Percentiles rank a stretch among this genome's conserved stretches.
Conservation (phyloP, 441 rosid genomes). For the Omphalea diandra region DNA sequence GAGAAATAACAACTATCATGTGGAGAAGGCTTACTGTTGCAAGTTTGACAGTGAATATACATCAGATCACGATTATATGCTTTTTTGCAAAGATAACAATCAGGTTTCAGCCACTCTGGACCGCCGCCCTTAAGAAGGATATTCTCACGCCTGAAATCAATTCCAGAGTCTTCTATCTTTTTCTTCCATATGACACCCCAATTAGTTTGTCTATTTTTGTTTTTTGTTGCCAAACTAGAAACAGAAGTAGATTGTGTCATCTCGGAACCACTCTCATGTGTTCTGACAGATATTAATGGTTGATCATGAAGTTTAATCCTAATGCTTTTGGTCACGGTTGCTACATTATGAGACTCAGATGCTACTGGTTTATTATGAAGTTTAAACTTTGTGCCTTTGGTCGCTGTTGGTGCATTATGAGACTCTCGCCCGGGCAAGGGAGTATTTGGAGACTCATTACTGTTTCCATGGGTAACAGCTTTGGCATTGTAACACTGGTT, state of each 20-base stretch:
- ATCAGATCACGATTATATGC: conserved; percentile 57
- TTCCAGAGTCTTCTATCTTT: conserved; percentile 74
- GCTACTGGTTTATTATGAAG: too few species aligned
- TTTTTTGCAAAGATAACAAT: conserved; percentile 61
- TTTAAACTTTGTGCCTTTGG: too few species aligned
- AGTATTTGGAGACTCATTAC: conserved; percentile 42
- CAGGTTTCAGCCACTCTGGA: conserved; percentile 39
- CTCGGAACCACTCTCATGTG: conserved; percentile 36
- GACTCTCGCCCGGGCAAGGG: conserved; percentile 45
- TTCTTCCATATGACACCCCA: conserved; percentile 96
- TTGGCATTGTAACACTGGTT: conserved; percentile 63
- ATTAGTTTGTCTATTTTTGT: conserved; percentile 41
- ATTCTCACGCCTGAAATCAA: conserved; percentile 61
- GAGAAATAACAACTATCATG: conserved; percentile 10
- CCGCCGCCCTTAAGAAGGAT: conserved; percentile 50
- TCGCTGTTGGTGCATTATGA: conserved; percentile 34
- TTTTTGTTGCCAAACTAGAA: conserved; percentile 35
- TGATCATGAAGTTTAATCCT: conserved; percentile 44
- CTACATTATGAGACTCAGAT: too few species aligned
- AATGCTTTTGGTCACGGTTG: conserved; percentile 36
- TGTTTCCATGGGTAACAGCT: conserved; percentile 43
- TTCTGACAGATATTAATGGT: conserved; percentile 38
- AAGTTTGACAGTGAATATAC: conserved; percentile 77
- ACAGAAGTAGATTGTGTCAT: conserved; percentile 42
- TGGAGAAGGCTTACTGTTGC: conserved; percentile 59